Base-by-base conservation (phyloP, 2,329 filamentous ascomycete species). In the Nemania sp. region DNA sequence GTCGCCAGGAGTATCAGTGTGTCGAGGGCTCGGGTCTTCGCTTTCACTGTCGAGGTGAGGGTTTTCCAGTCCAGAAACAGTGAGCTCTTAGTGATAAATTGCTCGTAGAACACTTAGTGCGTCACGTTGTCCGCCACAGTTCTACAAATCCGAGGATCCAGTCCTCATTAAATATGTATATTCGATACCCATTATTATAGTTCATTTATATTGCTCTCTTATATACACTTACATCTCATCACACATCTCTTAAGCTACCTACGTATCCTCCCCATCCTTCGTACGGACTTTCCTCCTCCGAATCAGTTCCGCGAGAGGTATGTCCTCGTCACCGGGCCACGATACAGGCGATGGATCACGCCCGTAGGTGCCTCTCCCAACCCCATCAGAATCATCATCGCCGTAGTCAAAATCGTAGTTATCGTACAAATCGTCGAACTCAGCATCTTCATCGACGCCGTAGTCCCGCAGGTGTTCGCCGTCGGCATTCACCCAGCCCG, bases 401-500 rank as follows among this genome's bases (percentile, higher is more conserved):
- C 46, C 47, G 11, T 65, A 64, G 31, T 69, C 66, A 12, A 4
- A 14, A 15, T 54, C 49, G 24, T 34, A 37, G 5, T 53, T 34
- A 12, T 40, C 52, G 17, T 50, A 49, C 15, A 47, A 49, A 7
- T 67, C 66, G 36, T 69, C 66, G 24, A 63, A 66, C 52, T 91
- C 86, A 0, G 80, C 81, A 12, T 89, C 87, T 64, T 91, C 88
- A 62, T 93, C 90, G 0, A 94, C 89, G 1, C 90, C 90, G 65
- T 86, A 94, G 64, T 94, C 90, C 36, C 81, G 77, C 44, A 94
- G 72, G 28, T 83, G 77, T 66, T 93, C 88, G 1, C 89, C 90
- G 47, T 93, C 89, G 0, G 82, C 78, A 61, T 92, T 93, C 0
- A 79, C 83, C 89, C 89, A 94, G 5, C 75, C 80, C 36, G 79